These are phyloP conservation scores for Agaricus sinodeliciosus DNA, from an alignment of 768 basidiomycete species.

Conservation along the genomic window DNA sequence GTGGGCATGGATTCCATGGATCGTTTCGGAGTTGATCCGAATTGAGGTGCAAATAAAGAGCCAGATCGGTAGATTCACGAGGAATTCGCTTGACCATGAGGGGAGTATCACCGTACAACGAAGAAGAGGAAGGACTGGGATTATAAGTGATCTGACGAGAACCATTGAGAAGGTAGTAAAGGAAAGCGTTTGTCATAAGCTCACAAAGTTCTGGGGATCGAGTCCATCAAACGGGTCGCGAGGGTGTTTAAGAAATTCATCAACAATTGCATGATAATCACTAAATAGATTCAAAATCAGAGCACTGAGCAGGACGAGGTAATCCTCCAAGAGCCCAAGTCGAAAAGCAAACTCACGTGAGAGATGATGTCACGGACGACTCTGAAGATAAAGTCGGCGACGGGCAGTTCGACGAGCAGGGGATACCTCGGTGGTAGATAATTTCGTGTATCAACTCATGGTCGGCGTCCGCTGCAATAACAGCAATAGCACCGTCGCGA, in stretches of 20 bases:
- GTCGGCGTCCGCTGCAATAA: constrained; percentile 15
- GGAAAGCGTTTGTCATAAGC: neutral
- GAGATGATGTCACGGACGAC: constrained; percentile 13
- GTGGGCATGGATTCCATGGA: constrained; percentile 50
- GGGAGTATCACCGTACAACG: constrained; percentile 18
- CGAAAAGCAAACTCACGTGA: constrained; percentile 2
- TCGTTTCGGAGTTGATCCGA: constrained; percentile 36
- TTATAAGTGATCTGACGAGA: constrained; percentile 25
- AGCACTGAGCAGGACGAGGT: constrained; percentile 1
- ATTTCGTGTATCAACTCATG: constrained; percentile 12
- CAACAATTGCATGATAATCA: constrained; percentile 18
- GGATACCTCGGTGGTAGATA: constrained; percentile 11
- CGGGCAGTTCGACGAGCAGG: constrained; percentile 13
- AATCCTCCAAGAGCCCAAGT: constrained; percentile 9
- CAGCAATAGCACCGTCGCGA: constrained; percentile 18
- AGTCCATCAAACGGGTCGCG: constrained; percentile 17
- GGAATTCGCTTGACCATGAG: constrained; percentile 36
- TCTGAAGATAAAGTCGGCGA: constrained; percentile 16
- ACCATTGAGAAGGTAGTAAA: neutral
- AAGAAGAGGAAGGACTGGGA: constrained; percentile 14
- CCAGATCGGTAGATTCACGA: constrained; percentile 29
- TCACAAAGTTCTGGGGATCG: constrained; percentile 17
- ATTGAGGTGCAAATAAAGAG: constrained; percentile 37
- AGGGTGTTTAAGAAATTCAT: constrained; percentile 14
- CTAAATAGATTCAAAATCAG: constrained; percentile 9